Base-by-base conservation (phyloP, 768 basidiomycete species). In the Rhizopogon roseolus region DNA sequence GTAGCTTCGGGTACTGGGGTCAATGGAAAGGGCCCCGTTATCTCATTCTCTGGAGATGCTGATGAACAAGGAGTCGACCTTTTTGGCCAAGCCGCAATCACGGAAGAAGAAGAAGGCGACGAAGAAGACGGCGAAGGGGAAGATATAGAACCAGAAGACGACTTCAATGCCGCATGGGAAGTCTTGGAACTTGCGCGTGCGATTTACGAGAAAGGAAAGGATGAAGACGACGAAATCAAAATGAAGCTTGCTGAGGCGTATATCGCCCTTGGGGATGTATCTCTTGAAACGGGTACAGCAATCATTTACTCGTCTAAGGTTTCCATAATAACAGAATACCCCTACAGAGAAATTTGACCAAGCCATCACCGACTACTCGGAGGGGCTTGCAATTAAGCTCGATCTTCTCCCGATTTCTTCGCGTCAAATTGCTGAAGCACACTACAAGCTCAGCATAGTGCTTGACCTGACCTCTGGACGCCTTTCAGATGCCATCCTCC, bases 141-240 rank as follows among this genome's bases (percentile, higher is more conserved):
- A 4, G 88, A 85, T 11, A 88, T 67, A 4, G 92, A 90, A 62
- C 92, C 91, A 0, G 96, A 97, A 62, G 97, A 99, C 61, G 97
- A 98, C 63, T 97, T 97, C 69, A 97, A 96, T 60, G 93, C 92
- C 25, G 93, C 97, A 11, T 99, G 96, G 94, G 91, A 97, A 65
- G 87, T 96, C 3, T 77, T 99, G n/a, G 97, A 99, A 61, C 83
- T 96, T 53, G 95, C 96, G 19, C 79, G 95, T 39, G 82, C 86
- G 10, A 86, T 96, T 55, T 94, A 91, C 62, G 82, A 85, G 58
- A 88, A 87, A 67, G 78, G 80, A 56, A 74, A 74, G 57, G 72
- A 77, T 5, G 76, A 76, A 8, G 81, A 78, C 27, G 85, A 88
- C 13, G 78, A 80, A 52, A 69, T 81, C 36, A 85, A 81, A 64